Evolutionary conservation across 345 rosid genomes (phyloP).

Genomic region (Gossypium raimondii): DNA sequence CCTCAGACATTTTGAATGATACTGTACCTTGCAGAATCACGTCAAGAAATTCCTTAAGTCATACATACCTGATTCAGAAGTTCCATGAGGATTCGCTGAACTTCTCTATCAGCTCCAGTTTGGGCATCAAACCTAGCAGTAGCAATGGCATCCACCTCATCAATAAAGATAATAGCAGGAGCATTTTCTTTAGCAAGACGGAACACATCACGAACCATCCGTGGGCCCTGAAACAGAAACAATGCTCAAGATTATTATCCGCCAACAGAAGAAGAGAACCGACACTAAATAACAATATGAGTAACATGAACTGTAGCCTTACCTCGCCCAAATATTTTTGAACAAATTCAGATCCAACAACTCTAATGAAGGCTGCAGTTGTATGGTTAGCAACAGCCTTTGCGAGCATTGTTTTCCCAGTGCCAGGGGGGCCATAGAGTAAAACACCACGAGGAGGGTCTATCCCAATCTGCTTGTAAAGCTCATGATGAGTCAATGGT

Average conservation of each 20-base stretch:
- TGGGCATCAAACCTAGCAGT: slow-evolving; percentile 99
- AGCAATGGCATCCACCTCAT: slow-evolving; percentile 97
- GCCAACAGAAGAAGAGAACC: not conserved
- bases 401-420: slow-evolving; percentile 97
- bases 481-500: slow-evolving; percentile 90
- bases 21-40: not conserved
- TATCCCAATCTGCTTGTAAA: slow-evolving; percentile 94
- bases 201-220: slow-evolving; percentile 99
- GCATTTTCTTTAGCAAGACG: slow-evolving; percentile 99
- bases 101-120: slow-evolving; percentile 99
- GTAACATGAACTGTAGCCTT: not conserved
- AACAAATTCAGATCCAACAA: slow-evolving; percentile 98
- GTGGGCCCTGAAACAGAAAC: slow-evolving; percentile 61
- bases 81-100: slow-evolving; percentile 95
- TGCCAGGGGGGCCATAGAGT: slow-evolving; percentile 98
- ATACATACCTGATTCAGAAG: slow-evolving; percentile 77
- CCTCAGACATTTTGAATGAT: not conserved
- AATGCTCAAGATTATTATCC: slow-evolving; percentile 5
- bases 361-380: slow-evolving; percentile 96
- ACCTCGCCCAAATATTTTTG: slow-evolving; percentile 99
- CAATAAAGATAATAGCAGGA: slow-evolving; percentile 96
- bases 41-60: not conserved
- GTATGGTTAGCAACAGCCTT: slow-evolving; percentile 98
- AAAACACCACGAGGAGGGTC: slow-evolving; percentile 98
- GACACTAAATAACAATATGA: not conserved